Percentiles rank a stretch among this genome's conserved stretches.
phyloP scores from a whole-genome alignment of 306 rosid genomes.

The Hippophae gyantsensis region DNA sequence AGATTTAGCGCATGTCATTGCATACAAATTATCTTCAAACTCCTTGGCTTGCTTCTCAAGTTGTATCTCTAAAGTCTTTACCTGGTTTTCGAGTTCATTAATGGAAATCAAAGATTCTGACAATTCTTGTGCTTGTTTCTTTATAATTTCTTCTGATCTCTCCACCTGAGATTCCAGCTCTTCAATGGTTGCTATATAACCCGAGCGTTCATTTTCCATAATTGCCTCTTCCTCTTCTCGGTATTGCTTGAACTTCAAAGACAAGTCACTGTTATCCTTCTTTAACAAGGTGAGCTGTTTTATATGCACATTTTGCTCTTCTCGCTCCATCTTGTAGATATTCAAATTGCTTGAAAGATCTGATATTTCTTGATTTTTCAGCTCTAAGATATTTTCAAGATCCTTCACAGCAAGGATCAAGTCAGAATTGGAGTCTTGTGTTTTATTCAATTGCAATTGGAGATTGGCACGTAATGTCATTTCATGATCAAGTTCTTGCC shows the following conservation, averaged over 20 bases:
- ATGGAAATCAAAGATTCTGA: conserved; percentile 53
- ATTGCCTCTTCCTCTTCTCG: conserved; percentile 26
- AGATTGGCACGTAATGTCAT: conserved; percentile 47
- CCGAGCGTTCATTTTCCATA: conserved; percentile 46
- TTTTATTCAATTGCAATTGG: conserved; percentile 60
- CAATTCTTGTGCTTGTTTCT: conserved; percentile 52
- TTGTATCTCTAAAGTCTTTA: conserved; percentile 55
- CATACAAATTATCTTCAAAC: conserved; percentile 45
- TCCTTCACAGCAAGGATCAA: conserved; percentile 67
- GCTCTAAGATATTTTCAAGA: conserved; percentile 66
- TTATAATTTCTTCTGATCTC: conserved; percentile 60
- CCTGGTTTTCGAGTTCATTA: conserved; percentile 69
- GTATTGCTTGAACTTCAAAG: conserved; percentile 51
- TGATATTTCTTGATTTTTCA: conserved; percentile 48
- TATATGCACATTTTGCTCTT: conserved; percentile 48
- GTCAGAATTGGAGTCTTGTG: conserved; percentile 79
- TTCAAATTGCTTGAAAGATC: conserved; percentile 45
- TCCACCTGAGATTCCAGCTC: conserved; percentile 70
- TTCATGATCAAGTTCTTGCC: conserved; percentile 72
- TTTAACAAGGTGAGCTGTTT: conserved; percentile 50
- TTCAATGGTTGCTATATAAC: conserved; percentile 53
- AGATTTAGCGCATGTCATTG: conserved; percentile 39
- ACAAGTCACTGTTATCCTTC: conserved; percentile 60
- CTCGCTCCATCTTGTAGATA: conserved; percentile 32
- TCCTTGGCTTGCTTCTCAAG: conserved; percentile 50